Evolutionary conservation across 257 asterid genomes (phyloP).

Genomic region (Salvia splendens): DNA sequence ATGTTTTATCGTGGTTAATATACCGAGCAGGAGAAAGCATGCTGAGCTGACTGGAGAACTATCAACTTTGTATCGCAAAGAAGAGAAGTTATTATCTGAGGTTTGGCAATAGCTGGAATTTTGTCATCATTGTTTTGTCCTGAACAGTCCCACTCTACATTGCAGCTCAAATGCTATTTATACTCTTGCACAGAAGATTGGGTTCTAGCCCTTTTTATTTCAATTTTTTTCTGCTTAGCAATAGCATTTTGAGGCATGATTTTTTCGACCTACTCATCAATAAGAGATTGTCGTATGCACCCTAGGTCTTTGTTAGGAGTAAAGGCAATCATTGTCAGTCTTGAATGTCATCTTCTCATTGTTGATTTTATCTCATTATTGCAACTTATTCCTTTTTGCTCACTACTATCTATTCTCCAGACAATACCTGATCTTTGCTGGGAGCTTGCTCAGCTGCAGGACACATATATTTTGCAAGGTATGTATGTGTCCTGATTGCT

Average conservation of each 20-base stretch:
- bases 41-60: constrained; percentile 94
- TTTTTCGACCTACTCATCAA: not conserved
- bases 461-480: constrained; percentile 97
- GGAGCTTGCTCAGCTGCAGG: constrained; percentile 98
- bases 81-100: constrained; percentile 89
- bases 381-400: constrained; percentile 28
- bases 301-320: too few relatives aligned
- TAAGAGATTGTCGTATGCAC: constrained; percentile 5
- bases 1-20: constrained; percentile 9
- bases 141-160: constrained; percentile 11
- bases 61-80: constrained; percentile 76
- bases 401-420: constrained; percentile 49
- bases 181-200: not conserved
- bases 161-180: constrained; percentile 16
- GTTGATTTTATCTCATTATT: constrained; percentile 17
- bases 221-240: not conserved
- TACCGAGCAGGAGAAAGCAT: constrained; percentile 87
- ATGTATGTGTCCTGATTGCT: constrained; percentile 32
- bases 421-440: constrained; percentile 94
- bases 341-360: constrained; percentile 20
- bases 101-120: constrained; percentile 36
- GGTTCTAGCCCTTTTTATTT: constrained; percentile 2
- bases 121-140: constrained; percentile 2
- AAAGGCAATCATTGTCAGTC: not conserved
- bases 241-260: constrained; percentile 18